A percentile compares a stretch with the other conserved stretches of the same genome.
Evolutionary conservation across 2,329 filamentous ascomycete species (phyloP).

Genomic region (Penicillium verrucosum): DNA sequence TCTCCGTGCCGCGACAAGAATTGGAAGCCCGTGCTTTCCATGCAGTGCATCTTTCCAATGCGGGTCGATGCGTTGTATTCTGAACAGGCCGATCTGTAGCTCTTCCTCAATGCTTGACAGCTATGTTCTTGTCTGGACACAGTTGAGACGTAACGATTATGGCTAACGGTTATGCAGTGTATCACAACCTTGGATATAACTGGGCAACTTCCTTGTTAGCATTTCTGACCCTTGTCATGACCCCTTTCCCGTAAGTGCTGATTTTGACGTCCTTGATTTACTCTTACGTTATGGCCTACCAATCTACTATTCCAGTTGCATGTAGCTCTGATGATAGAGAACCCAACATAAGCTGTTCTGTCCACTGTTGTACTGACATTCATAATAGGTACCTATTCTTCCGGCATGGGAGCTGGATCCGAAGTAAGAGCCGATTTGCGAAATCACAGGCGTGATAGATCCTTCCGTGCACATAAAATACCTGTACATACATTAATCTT

Average conservation of each 20-base stretch:
- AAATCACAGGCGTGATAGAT: constrained; percentile 25
- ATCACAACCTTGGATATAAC: constrained; percentile 45
- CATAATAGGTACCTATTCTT: constrained; percentile 44
- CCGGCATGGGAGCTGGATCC: constrained; percentile 41
- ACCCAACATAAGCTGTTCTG: not conserved
- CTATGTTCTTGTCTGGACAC: not conserved
- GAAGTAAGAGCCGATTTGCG: constrained; percentile 42
- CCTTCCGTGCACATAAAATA: constrained; percentile 6
- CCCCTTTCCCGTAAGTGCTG: constrained; percentile 46
- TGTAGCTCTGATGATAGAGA: not conserved
- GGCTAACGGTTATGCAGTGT: constrained; percentile 40
- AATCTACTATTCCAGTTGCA: constrained; percentile 1
- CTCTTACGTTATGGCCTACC: constrained; percentile 9
- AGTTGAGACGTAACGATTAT: constrained; percentile 1
- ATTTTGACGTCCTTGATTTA: not conserved
- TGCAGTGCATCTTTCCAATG: constrained; percentile 5
- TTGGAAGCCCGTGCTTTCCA: constrained; percentile 14
- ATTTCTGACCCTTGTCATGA: constrained; percentile 44
- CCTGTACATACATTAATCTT: not conserved
- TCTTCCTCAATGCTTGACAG: not conserved
- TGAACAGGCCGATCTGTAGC: constrained; percentile 5
- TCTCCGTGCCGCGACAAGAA: not conserved
- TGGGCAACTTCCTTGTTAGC: constrained; percentile 47
- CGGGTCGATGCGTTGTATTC: constrained; percentile 10
- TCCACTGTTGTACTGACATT: constrained; percentile 2